Conservation (phyloP, 139 green algal genomes). For the Chara braunii region DNA sequence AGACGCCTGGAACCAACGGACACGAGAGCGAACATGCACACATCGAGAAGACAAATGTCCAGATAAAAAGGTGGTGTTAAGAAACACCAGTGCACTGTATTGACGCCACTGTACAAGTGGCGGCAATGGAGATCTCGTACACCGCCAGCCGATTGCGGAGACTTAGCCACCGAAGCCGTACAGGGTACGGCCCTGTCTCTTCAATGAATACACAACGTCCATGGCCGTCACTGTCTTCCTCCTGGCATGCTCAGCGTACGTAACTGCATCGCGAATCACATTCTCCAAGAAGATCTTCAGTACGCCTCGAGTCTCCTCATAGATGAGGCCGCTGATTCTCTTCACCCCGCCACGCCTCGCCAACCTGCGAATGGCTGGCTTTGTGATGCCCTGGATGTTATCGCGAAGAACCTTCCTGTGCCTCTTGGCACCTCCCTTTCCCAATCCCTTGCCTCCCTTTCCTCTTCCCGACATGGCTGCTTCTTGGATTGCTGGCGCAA, state of each 20-base stretch:
- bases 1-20: too few relatives aligned
- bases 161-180: slow-evolving; percentile 70
- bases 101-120: too few relatives aligned
- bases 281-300: slow-evolving; percentile 57
- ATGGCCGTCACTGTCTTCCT: slow-evolving; percentile 92
- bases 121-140: too few relatives aligned
- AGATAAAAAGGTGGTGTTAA: slow-evolving; percentile 6
- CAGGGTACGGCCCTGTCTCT: slow-evolving; percentile 87
- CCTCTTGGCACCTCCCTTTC: slow-evolving; percentile 53
- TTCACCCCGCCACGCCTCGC: slow-evolving; percentile 73
- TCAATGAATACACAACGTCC: slow-evolving; percentile 90
- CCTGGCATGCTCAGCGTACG: slow-evolving; percentile 91
- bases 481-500: too few relatives aligned
- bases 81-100: not conserved
- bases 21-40: too few relatives aligned
- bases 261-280: slow-evolving; percentile 70
- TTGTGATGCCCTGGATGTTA: slow-evolving; percentile 94
- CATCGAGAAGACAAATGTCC: too few relatives aligned
- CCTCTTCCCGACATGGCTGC: slow-evolving; percentile 16
- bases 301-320: slow-evolving; percentile 73
- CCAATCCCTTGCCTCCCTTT: slow-evolving; percentile 24
- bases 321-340: slow-evolving; percentile 81
- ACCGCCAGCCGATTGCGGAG: too few relatives aligned
- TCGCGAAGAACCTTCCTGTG: slow-evolving; percentile 66
- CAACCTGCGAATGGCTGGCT: slow-evolving; percentile 72